A percentile compares a stretch with the other conserved stretches of the same genome.
phyloP scores from a whole-genome alignment of 148 eudicot genomes.

The Dianthus caryophyllus region DNA sequence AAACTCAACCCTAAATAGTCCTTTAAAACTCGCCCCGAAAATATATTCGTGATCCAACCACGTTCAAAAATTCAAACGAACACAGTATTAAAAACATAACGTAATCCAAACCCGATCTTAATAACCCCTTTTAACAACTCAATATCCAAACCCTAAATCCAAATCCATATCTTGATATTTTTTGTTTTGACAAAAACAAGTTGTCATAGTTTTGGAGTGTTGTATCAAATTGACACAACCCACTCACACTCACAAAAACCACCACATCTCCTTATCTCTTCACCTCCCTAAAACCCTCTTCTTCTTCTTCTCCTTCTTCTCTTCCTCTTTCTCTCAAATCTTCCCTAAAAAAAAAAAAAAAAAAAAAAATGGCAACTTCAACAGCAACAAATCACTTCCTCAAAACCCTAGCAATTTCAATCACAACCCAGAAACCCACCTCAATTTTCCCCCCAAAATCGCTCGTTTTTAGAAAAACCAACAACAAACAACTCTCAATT shows the following conservation, averaged over 20 bases:
- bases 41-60: too few species aligned
- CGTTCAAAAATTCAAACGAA: too few species aligned
- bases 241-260: background rate
- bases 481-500: constrained; percentile 39
- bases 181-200: too few species aligned
- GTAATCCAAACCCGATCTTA: too few species aligned
- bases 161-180: too few species aligned
- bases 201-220: too few species aligned
- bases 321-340: background rate
- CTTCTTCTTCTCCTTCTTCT: background rate
- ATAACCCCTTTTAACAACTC: too few species aligned
- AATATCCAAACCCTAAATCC: too few species aligned
- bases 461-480: constrained; percentile 36
- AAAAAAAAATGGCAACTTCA: constrained; percentile 28
- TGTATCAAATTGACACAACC: too few species aligned
- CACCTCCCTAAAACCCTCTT: constrained; percentile 23
- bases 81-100: too few species aligned
- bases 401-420: constrained; percentile 45
- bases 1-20: too few species aligned
- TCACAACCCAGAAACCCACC: constrained; percentile 30
- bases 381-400: constrained; percentile 25
- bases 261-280: constrained; percentile 17
- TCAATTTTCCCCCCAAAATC: constrained; percentile 34
- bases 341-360: background rate
- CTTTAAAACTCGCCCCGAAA: too few species aligned